A percentile compares a stretch with the other conserved stretches of the same genome.
These are phyloP conservation scores for Westerdykella ornata DNA, from an alignment of 2,329 filamentous ascomycete species.

Conservation along the genomic window DNA sequence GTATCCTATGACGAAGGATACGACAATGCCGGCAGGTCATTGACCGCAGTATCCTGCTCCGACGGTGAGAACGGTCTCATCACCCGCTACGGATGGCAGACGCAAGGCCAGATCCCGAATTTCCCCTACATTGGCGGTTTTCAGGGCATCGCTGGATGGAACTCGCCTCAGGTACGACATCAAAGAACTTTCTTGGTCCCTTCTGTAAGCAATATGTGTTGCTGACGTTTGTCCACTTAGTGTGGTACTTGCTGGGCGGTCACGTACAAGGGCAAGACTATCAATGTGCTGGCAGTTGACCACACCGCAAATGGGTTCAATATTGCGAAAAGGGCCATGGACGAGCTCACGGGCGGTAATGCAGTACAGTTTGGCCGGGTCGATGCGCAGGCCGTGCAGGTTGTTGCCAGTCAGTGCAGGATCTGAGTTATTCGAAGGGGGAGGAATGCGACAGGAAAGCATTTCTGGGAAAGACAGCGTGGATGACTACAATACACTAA, in stretches of 20 bases:
- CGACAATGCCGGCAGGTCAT: slow-evolving; percentile 52
- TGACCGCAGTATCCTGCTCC: slow-evolving; percentile 58
- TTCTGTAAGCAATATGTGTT: neutral
- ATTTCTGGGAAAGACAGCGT: too few species aligned
- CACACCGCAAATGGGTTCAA: slow-evolving; percentile 45
- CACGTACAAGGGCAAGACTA: slow-evolving; percentile 42
- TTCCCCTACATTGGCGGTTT: slow-evolving; percentile 48
- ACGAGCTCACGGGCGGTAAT: slow-evolving; percentile 44
- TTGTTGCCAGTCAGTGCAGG: slow-evolving; percentile 33
- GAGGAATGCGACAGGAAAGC: too few species aligned
- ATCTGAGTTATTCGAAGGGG: too few species aligned
- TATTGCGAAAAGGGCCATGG: slow-evolving; percentile 44
- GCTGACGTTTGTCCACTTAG: slow-evolving; percentile 18
- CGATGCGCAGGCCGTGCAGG: slow-evolving; percentile 36
- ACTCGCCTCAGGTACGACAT: slow-evolving; percentile 29
- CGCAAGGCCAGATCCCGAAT: slow-evolving; percentile 40
- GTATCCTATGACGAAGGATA: slow-evolving; percentile 70
- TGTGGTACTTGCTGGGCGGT: slow-evolving; percentile 51
- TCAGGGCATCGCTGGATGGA: slow-evolving; percentile 44
- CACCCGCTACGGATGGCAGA: slow-evolving; percentile 53
- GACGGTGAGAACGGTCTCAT: slow-evolving; percentile 62
- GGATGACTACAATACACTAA: too few species aligned
- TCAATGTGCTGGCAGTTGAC: slow-evolving; percentile 48
- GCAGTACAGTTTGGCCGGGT: slow-evolving; percentile 43
- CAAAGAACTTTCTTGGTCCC: neutral